Evolutionary conservation across 2,329 filamentous ascomycete species (phyloP).

Genomic region (Ophiosphaerella narmari): DNA sequence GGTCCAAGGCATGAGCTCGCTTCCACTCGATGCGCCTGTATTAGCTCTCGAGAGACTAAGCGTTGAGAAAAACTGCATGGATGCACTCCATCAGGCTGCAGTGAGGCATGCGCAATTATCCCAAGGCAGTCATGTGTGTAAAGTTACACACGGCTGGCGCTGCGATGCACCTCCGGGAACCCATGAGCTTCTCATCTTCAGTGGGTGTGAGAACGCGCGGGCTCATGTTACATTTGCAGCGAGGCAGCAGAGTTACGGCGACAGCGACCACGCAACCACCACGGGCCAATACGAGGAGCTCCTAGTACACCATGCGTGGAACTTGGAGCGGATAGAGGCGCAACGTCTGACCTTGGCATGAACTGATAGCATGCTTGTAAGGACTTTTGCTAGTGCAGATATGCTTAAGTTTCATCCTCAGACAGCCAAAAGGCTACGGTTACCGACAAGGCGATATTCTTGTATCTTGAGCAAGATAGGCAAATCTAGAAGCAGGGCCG

Average conservation of each 20-base stretch:
- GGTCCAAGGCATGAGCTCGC: constrained; percentile 22
- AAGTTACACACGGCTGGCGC: constrained; percentile 29
- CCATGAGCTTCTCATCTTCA: constrained; percentile 30
- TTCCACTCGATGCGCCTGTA: constrained; percentile 32
- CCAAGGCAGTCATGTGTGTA: constrained; percentile 17
- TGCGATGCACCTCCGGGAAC: constrained; percentile 25
- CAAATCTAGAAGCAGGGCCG: neutral
- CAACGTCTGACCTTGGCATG: constrained; percentile 3
- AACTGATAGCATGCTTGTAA: neutral
- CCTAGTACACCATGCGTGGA: constrained; percentile 20
- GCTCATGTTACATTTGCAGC: constrained; percentile 18
- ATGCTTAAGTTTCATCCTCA: neutral
- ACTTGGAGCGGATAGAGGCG: constrained; percentile 20
- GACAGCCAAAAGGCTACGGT: neutral
- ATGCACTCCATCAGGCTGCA: constrained; percentile 16
- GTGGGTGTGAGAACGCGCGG: constrained; percentile 24
- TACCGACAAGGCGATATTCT: neutral
- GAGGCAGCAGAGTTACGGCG: constrained; percentile 4
- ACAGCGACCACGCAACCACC: constrained; percentile 10
- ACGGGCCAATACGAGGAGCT: constrained; percentile 14
- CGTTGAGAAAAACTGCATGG: constrained; percentile 14
- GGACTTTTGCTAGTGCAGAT: constrained; percentile 1
- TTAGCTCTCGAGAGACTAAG: constrained; percentile 27
- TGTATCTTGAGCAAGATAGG: neutral
- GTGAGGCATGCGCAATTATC: constrained; percentile 18